A percentile compares a stretch with the other conserved stretches of the same genome.
Conservation (phyloP, 2,329 filamentous ascomycete species). For the Aureobasidium namibiae region DNA sequence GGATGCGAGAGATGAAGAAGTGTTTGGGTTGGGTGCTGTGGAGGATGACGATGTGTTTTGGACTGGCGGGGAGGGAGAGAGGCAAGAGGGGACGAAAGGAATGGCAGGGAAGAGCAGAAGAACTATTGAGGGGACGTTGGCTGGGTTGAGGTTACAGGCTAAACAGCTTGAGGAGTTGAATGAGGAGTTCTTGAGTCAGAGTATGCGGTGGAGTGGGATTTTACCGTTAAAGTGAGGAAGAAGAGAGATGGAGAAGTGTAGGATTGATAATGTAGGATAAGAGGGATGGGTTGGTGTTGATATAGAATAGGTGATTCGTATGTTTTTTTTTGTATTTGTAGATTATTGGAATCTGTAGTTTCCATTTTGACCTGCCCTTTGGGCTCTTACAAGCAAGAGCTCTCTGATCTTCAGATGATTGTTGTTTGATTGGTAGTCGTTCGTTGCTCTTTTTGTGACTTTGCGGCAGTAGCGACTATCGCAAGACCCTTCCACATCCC, state of each 20-base stretch:
- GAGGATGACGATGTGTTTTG: not conserved
- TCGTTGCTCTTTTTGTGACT: no score
- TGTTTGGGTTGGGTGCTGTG: not conserved
- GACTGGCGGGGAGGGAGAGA: not conserved
- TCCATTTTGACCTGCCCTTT: no score
- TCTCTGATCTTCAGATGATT: no score
- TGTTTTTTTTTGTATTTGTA: not conserved
- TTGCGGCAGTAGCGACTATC: no score
- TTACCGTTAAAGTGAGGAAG: not conserved
- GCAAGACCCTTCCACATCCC: no score
- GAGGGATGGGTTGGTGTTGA: not conserved
- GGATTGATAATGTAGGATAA: not conserved
- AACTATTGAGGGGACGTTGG: conserved; percentile 16
- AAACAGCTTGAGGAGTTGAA: conserved; percentile 18
- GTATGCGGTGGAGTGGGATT: conserved; percentile 13
- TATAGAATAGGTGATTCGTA: not conserved
- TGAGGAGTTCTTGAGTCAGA: conserved; percentile 16
- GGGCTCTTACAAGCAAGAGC: no score
- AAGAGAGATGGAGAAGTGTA: not conserved
- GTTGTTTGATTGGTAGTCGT: no score
- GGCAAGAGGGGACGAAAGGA: no score
- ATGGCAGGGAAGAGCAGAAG: not conserved
- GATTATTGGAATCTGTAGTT: no score
- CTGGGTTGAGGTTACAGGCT: conserved; percentile 16
- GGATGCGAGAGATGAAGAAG: not conserved